These are phyloP conservation scores for Fusarium decemcellulare DNA, from an alignment of 2,329 filamentous ascomycete genomes.

Conservation along the genomic window DNA sequence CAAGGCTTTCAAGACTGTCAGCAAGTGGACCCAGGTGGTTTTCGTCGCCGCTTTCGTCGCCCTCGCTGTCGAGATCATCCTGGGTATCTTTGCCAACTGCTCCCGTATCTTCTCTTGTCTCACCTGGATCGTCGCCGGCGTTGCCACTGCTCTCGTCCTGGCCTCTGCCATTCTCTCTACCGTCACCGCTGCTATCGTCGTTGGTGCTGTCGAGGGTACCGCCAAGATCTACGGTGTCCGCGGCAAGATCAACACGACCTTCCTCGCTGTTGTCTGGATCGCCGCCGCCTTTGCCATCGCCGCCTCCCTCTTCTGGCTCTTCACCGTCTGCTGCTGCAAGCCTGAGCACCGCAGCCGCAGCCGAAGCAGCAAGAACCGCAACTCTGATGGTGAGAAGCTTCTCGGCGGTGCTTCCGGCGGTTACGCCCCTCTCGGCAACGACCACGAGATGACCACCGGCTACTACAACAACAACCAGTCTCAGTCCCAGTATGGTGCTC, in stretches of 20 bases:
- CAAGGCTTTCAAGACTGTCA: conserved; percentile 79
- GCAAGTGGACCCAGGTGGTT: conserved; percentile 86
- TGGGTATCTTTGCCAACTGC: conserved; percentile 88
- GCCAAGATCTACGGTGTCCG: conserved; percentile 81
- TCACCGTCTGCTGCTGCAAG: conserved; percentile 87
- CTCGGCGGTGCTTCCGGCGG: conserved; percentile 57
- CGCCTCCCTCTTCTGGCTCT: conserved; percentile 89
- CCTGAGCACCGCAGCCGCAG: conserved; percentile 51
- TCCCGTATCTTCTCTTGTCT: conserved; percentile 85
- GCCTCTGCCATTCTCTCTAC: conserved; percentile 81
- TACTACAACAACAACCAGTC: conserved; percentile 56
- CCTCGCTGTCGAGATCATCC: conserved; percentile 79
- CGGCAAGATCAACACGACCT: conserved; percentile 75
- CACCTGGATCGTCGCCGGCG: conserved; percentile 81
- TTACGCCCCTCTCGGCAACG: conserved; percentile 55
- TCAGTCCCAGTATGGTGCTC: conserved; percentile 52
- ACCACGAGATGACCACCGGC: conserved; percentile 54
- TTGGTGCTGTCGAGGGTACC: conserved; percentile 65
- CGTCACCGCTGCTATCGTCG: conserved; percentile 78
- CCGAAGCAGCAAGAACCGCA: conserved; percentile 51
- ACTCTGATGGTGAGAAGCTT: conserved; percentile 66
- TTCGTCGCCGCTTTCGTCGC: conserved; percentile 82
- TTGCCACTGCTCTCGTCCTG: conserved; percentile 69
- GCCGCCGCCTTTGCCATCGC: conserved; percentile 82
- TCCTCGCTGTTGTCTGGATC: conserved; percentile 83